Evolutionary conservation across 129 eudicot species (phyloP), one percentile per base, ranked within the genome.

Genomic region (Dittrichia graveolens): DNA sequence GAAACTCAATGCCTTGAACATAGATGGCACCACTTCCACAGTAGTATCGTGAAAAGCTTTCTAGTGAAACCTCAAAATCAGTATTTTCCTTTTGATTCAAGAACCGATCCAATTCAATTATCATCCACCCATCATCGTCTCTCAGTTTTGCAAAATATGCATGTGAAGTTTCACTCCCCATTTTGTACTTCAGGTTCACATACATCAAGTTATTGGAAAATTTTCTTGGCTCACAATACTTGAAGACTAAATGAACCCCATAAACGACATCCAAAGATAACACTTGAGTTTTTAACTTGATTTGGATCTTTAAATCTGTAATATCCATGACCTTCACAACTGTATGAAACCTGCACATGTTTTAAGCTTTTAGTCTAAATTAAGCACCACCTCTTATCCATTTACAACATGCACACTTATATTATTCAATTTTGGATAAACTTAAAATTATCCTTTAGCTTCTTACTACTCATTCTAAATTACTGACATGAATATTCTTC

Each of bases 181-280:
- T 11, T 34, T 3, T 59, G 42, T 59, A 59, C 65, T 59, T 59
- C 9, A 59, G 65, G 43, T 59, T 59, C 43, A 59, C 65, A 34
- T 59, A 59, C 41, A 59, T 5, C 11, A 12, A 40, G 13, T 59
- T 35, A 59, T n/a, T 34, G 12, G 43, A 34, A 6, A 3, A 10
- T 13, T 11, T 34, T 59, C 65, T 59, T 59, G 43, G 16, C n/a
- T 34, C 65, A 59, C 43, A 34, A 59, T 7, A 34, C 10, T 34
- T 59, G 43, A 59, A 59, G 31, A 24, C 31, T 24, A 24, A 24
- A 24, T 24, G 31, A 24, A 24, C 2, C 31, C 31, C 31, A 2
- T 59, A 59, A 34, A 34, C 14, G 8, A 59, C 15, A 13, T 11
- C 43, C 34, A 38, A 12, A 59, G 65, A 59, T 59, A 59, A 59